Evolutionary conservation across 2,329 filamentous ascomycete species (phyloP).

Genomic region (Ustulina deusta): DNA sequence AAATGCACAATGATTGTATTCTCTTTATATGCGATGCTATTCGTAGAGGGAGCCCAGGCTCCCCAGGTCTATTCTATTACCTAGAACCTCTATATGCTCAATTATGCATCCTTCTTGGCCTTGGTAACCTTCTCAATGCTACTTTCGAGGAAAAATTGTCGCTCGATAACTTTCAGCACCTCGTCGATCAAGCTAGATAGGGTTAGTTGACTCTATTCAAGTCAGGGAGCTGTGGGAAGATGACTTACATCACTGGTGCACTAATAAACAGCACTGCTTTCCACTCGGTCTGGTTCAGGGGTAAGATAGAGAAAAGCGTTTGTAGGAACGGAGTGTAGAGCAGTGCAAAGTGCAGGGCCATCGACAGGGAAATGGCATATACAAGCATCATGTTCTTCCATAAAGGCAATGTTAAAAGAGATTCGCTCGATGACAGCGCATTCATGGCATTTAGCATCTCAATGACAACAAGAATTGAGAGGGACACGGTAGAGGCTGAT

Average conservation of each 20-base stretch:
- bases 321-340: conserved; percentile 93
- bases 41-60: conserved; percentile 44
- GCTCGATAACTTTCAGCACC: conserved; percentile 81
- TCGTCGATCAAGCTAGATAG: conserved; percentile 80
- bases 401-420: conserved; percentile 90
- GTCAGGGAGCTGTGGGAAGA: neutral
- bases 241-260: conserved; percentile 87
- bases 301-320: conserved; percentile 88
- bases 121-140: conserved; percentile 55
- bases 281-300: conserved; percentile 89
- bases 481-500: conserved; percentile 90
- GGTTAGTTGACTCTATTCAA: conserved; percentile 39
- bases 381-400: conserved; percentile 99
- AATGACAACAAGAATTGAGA: conserved; percentile 94
- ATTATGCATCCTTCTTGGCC: conserved; percentile 64
- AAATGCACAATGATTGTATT: conserved; percentile 30
- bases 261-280: conserved; percentile 90
- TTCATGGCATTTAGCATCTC: conserved; percentile 99
- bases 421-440: conserved; percentile 94
- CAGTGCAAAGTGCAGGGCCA: conserved; percentile 94
- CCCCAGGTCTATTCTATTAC: conserved; percentile 49
- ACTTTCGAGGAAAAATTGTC: conserved; percentile 71
- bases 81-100: conserved; percentile 51
- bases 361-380: conserved; percentile 91
- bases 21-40: conserved; percentile 29